Evolutionary conservation across 2,329 filamentous ascomycete genomes (phyloP), one percentile per base, ranked within the genome.

Genomic region (Fusarium buxicola): DNA sequence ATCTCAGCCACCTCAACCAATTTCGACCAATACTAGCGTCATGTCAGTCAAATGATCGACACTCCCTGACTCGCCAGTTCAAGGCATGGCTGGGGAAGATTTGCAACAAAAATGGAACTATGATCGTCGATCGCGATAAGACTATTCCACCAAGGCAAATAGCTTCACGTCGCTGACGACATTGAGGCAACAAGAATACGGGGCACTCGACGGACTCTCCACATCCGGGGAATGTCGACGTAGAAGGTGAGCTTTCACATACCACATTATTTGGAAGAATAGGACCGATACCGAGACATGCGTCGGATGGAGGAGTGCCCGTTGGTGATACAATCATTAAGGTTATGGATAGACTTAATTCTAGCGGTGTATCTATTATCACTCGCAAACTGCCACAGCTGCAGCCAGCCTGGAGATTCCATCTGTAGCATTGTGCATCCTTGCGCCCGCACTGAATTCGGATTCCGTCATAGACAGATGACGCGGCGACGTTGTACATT

Each of bases 271-370:
- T 15, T 43, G 21, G 9, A 50, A 13, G 16, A 51, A 38, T 35
- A 45, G 16, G 15, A 45, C 49, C 49, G 39, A 52, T 21, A 45
- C 49, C 49, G 39, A 52, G 28, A 44, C 36, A 34, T 8, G 12
- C 27, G n/a, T n/a, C 34, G 36, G 9, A 21, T 8, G 35, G 6
- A 3, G 15, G 16, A 24, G 8, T 27, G 45, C 16, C 53, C 31
- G 48, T 63, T 58, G n/a, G 57, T 54, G 54, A 58, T 31, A 58
- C 52, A 48, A 36, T 55, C 50, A 63, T 66, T 65, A 69, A 70
- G 65, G 52, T 69, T 70, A 46, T 49, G 41, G 64, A 63, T 69
- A 68, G 47, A 38, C 53, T 69, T 65, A 63, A 54, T 48, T 48
- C 34, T 36, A 45, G 46, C 16, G 9, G 11, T 12, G 36, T 18